Evolutionary conservation across 148 eudicot species (phyloP).

Genomic region (Vaccinium vitisidaea): DNA sequence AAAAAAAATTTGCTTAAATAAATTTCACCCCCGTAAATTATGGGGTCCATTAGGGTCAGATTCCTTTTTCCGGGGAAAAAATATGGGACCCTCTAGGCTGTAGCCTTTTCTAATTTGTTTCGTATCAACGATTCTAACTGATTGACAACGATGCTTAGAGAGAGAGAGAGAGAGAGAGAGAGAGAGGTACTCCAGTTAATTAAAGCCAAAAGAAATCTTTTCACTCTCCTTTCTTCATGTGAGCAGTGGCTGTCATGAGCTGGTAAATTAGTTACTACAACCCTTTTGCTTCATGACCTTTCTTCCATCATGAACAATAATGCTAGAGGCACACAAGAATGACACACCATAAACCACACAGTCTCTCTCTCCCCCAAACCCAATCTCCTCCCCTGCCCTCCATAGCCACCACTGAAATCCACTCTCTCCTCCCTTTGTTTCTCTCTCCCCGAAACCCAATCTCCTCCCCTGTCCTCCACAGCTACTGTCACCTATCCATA

Average conservation of each 20-base stretch:
- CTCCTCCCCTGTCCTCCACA: too few species aligned
- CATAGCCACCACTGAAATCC: too few species aligned
- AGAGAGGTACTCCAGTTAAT: not conserved
- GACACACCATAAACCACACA: too few species aligned
- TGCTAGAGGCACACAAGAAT: too few species aligned
- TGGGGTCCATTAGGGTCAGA: not conserved
- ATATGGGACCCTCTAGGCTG: not conserved
- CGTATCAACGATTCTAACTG: not conserved
- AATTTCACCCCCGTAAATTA: not conserved
- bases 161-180: too few species aligned
- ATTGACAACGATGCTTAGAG: not conserved
- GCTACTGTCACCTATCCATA: too few species aligned
- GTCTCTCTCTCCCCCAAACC: too few species aligned
- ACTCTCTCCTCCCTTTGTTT: too few species aligned
- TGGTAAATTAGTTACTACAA: not conserved
- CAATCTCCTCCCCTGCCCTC: too few species aligned
- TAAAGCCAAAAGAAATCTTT: not conserved
- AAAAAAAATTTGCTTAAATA: not conserved
- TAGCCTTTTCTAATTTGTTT: not conserved
- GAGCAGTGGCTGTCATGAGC: conserved; percentile 8
- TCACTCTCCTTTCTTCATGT: conserved; percentile 5
- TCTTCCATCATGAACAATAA: too few species aligned
- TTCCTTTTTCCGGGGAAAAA: not conserved
- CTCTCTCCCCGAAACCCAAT: too few species aligned
- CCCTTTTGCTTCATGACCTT: not conserved